Conservation (phyloP, 225 moss, liverwort and hornwort genomes). For the Polytrichum commune region DNA sequence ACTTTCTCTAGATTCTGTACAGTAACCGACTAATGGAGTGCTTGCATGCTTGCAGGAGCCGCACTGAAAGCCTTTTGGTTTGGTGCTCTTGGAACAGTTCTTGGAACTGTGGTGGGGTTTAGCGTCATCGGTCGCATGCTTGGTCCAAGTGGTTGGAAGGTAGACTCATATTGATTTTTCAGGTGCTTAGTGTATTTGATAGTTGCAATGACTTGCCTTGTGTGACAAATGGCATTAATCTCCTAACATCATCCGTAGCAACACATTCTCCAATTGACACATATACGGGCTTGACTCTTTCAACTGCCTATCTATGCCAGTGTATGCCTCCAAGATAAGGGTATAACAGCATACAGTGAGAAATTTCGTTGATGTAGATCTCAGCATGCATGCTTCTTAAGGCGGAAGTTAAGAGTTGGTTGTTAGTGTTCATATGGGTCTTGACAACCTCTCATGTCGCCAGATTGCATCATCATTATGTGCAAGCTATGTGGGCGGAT, state of each 20-base stretch:
- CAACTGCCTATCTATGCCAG: too few species aligned
- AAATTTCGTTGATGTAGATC: too few species aligned
- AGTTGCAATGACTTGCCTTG: too few species aligned
- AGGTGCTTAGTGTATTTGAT: too few species aligned
- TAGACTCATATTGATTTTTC: constrained; percentile 6
- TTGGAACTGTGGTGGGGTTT: constrained; percentile 83
- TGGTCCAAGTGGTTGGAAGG: constrained; percentile 92
- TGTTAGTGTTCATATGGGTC: neutral
- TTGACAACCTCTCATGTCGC: neutral
- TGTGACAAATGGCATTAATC: too few species aligned
- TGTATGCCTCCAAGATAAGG: too few species aligned
- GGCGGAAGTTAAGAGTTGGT: neutral
- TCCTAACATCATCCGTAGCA: too few species aligned
- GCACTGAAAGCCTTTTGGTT: constrained; percentile 89
- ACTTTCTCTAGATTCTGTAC: too few species aligned
- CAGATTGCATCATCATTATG: constrained; percentile 91
- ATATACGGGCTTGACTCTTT: too few species aligned
- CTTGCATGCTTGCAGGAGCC: constrained; percentile 38
- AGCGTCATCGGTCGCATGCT: constrained; percentile 63
- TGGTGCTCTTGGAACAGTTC: constrained; percentile 81
- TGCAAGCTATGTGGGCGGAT: constrained; percentile 91
- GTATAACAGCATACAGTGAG: too few species aligned
- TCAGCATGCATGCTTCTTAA: neutral
- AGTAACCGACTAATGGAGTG: too few species aligned
- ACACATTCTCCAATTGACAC: too few species aligned